phyloP scores from a whole-genome alignment of 345 rosid species.

The Pseudoturritis turrita region DNA sequence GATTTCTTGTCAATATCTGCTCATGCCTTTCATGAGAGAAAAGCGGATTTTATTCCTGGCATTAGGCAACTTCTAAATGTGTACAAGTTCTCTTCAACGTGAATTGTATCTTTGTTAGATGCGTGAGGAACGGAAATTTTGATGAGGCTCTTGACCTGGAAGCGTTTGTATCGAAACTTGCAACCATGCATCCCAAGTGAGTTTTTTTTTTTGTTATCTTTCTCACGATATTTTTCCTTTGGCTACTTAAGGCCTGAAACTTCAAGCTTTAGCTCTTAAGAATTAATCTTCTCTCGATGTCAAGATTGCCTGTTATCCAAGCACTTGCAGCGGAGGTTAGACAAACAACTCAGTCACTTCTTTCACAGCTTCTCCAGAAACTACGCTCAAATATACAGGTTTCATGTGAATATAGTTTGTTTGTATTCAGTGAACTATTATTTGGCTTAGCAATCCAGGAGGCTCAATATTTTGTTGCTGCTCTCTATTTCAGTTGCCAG shows the following conservation, averaged over 20 bases:
- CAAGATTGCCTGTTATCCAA: slow-evolving; percentile 83
- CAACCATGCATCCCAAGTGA: slow-evolving; percentile 98
- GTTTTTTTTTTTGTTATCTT: slow-evolving; percentile 29
- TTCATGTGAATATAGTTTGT: slow-evolving; percentile 7
- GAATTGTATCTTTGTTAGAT: slow-evolving; percentile 48
- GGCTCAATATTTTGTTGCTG: neutral
- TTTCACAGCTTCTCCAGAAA: slow-evolving; percentile 86
- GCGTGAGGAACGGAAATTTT: slow-evolving; percentile 93
- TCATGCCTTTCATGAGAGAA: slow-evolving; percentile 1
- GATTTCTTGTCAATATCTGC: neutral
- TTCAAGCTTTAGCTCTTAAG: slow-evolving; percentile 17
- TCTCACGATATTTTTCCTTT: neutral
- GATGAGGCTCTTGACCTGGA: slow-evolving; percentile 98
- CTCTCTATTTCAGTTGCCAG: slow-evolving; percentile 65
- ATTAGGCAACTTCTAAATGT: neutral
- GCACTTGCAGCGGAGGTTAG: slow-evolving; percentile 85
- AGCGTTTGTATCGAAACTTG: slow-evolving; percentile 85
- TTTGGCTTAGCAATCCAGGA: neutral
- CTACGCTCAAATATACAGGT: slow-evolving; percentile 95
- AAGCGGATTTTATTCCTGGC: neutral
- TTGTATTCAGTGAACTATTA: slow-evolving; percentile 2
- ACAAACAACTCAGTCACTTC: slow-evolving; percentile 93
- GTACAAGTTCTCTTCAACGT: neutral
- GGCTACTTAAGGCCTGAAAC: slow-evolving; percentile 15
- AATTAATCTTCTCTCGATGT: slow-evolving; percentile 5